These are phyloP conservation scores for Biscogniauxia sp. DNA, from an alignment of 2,329 filamentous ascomycete species.

Conservation along the genomic window DNA sequence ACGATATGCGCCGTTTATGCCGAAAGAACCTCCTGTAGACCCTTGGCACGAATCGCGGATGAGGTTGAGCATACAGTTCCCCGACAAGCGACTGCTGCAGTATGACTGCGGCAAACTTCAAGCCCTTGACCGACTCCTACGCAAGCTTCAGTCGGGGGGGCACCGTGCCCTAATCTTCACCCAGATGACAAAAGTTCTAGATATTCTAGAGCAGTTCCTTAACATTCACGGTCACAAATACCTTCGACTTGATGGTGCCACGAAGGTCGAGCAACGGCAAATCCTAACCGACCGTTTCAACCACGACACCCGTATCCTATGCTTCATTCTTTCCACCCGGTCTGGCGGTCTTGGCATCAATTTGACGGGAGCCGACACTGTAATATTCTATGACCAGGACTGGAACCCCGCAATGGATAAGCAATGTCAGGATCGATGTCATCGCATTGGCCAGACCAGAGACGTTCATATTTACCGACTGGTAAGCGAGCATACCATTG, in stretches of 20 bases:
- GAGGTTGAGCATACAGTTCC: constrained; percentile 91
- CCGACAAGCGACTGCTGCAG: constrained; percentile 91
- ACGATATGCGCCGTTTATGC: constrained; percentile 55
- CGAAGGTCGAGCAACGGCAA: constrained; percentile 92
- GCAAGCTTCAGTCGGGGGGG: constrained; percentile 81
- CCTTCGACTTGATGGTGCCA: constrained; percentile 91
- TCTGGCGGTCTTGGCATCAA: constrained; percentile 96
- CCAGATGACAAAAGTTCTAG: constrained; percentile 98
- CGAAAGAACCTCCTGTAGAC: constrained; percentile 60
- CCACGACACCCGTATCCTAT: constrained; percentile 84
- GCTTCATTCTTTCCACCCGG: constrained; percentile 91
- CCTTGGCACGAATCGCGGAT: constrained; percentile 94
- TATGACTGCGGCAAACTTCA: constrained; percentile 98
- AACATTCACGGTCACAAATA: constrained; percentile 98
- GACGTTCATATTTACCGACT: constrained; percentile 98
- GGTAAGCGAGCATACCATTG: constrained; percentile 90
- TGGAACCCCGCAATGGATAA: constrained; percentile 99
- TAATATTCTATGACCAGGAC: constrained; percentile 98
- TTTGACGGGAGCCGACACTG: constrained; percentile 91
- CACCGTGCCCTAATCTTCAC: constrained; percentile 97
- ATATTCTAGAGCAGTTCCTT: constrained; percentile 95
- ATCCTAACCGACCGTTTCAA: constrained; percentile 97
- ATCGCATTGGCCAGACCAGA: constrained; percentile 94
- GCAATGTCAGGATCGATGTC: constrained; percentile 95
- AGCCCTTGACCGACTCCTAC: constrained; percentile 78